These are phyloP conservation scores for Podaxis sp. DNA, from an alignment of 768 basidiomycete genomes.

Conservation along the genomic window DNA sequence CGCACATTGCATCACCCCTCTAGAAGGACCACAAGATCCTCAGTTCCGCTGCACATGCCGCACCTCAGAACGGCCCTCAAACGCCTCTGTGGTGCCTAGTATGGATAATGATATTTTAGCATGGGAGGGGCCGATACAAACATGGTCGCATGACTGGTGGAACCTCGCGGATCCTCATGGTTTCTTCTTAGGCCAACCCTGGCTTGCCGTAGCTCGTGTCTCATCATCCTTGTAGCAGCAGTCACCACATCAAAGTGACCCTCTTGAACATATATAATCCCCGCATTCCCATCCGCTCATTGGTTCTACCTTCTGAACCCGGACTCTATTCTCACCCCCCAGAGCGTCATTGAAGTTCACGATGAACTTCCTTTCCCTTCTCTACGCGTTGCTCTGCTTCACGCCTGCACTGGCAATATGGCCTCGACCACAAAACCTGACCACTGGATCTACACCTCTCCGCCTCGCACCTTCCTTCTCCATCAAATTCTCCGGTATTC, in stretches of 20 bases:
- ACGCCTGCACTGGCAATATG: conserved; percentile 27
- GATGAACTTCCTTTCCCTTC: conserved; percentile 8
- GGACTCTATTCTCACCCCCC: neutral
- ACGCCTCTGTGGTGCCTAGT: neutral
- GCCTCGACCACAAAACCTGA: conserved; percentile 38
- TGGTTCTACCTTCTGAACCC: neutral
- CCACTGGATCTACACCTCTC: conserved; percentile 34
- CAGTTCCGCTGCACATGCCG: neutral
- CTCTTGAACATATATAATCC: neutral
- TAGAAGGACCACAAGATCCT: neutral
- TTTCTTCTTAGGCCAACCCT: neutral
- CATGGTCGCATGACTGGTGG: neutral
- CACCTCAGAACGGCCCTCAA: neutral
- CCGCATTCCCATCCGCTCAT: neutral
- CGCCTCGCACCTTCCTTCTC: conserved; percentile 31
- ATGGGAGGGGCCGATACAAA: neutral
- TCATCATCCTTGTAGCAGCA: neutral
- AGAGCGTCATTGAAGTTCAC: neutral
- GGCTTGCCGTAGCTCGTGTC: neutral
- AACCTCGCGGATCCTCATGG: neutral
- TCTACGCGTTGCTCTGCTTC: conserved; percentile 19
- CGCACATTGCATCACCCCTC: neutral
- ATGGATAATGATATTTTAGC: conserved; percentile 1
- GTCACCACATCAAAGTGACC: neutral
- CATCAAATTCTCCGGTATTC: conserved; percentile 38